Evolutionary conservation across 2,329 filamentous ascomycete species (phyloP), one percentile per base, ranked within the genome.

Genomic region (Talaromyces funiculosus): DNA sequence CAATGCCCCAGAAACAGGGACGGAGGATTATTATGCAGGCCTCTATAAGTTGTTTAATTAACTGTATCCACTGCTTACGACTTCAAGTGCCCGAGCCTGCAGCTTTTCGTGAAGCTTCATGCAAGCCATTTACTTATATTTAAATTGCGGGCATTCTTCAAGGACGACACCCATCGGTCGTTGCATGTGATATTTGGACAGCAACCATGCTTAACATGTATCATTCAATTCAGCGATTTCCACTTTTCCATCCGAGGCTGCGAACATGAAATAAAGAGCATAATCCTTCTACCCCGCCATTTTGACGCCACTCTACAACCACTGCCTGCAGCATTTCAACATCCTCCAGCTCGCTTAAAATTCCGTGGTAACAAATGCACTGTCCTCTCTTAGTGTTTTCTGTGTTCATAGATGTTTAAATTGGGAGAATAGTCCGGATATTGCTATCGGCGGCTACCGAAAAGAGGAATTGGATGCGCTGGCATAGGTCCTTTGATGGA

Each of bases 251-350:
- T 51, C 9, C n/a, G 20, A 9, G n/a, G 33, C 9, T 10, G 24
- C 3, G 14, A 31, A 9, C 16, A 47, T 18, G 16, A 14, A 45
- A 2, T 45, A 18, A 45, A 45, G n/a, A n/a, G n/a, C n/a, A 24
- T 14, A 26, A 45, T 9, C 22, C 24, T 8, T 3, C 22, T 4
- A 29, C 47, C 29, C 18, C 54, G 29, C 53, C 37, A 56, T 24
- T 42, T 45, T 38, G 53, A 6, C 54, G 40, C 7, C 22, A 35
- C 26, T 74, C 68, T 59, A 72, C 31, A 29, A 67, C n/a, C n/a
- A n/a, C n/a, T n/a, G n/a, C n/a, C n/a, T n/a, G n/a, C n/a, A n/a
- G n/a, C n/a, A n/a, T n/a, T n/a, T n/a, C n/a, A n/a, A n/a, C n/a
- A n/a, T n/a, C n/a, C n/a, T n/a, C n/a, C n/a, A n/a, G n/a, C n/a